Conservation (phyloP, 73 alveolate genomes). For the Paramecium sexaurelia region DNA sequence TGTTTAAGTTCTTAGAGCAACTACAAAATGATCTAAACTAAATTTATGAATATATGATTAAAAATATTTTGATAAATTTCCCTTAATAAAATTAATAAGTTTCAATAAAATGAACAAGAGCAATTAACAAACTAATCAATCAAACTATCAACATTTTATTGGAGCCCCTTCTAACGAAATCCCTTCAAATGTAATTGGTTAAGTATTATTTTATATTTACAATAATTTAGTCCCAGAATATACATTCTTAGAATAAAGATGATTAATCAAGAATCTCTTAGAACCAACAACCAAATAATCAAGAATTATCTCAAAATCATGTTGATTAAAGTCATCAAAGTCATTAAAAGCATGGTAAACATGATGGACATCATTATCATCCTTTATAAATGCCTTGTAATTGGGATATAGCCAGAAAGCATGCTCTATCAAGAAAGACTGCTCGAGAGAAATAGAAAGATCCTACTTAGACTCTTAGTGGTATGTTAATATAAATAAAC, state of each 20-base stretch:
- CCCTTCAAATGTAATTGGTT: too few relatives aligned
- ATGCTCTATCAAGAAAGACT: slow-evolving; percentile 50
- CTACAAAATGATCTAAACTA: neutral
- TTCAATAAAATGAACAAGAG: neutral
- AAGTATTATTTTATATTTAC: too few relatives aligned
- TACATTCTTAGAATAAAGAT: too few relatives aligned
- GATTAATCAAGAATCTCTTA: too few relatives aligned
- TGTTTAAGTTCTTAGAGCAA: neutral
- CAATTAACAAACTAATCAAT: neutral
- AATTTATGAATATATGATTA: neutral
- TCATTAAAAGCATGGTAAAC: neutral
- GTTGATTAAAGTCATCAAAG: neutral
- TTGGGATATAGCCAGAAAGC: slow-evolving; percentile 49
- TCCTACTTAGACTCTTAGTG: slow-evolving; percentile 1
- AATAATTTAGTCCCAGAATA: too few relatives aligned
- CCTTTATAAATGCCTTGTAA: slow-evolving; percentile 50
- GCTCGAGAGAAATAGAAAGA: neutral
- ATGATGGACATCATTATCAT: neutral
- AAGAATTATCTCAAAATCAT: too few relatives aligned
- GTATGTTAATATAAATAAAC: neutral
- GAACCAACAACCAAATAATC: too few relatives aligned
- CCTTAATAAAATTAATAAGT: neutral
- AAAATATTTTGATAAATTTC: neutral
- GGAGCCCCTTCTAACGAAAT: neutral
- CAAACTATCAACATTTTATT: neutral